A percentile compares a stretch with the other conserved stretches of the same genome.
Evolutionary conservation across 306 rosid genomes (phyloP).

Genomic region (Vigna trinervia): DNA sequence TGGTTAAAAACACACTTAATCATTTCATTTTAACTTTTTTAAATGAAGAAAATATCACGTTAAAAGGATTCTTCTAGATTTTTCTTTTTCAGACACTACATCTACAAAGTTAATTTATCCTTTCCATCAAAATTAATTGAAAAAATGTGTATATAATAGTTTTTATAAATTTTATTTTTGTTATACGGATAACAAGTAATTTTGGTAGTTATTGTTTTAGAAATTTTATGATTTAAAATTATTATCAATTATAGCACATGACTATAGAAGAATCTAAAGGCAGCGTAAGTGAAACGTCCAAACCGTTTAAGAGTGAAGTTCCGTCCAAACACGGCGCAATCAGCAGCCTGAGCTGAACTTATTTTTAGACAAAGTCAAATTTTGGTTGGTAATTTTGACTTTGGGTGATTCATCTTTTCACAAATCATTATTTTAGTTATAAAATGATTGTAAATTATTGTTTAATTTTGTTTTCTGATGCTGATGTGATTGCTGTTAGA

Average conservation of each 20-base stretch:
- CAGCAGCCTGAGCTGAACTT: neutral
- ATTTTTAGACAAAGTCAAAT: conserved; percentile 12
- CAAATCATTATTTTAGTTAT: neutral
- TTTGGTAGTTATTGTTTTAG: no score
- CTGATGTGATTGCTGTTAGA: neutral
- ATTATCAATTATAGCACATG: neutral
- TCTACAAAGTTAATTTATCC: no score
- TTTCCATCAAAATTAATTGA: no score
- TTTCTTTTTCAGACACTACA: no score
- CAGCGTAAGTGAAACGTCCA: neutral
- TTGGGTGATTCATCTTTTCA: neutral
- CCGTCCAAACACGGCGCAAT: conserved; percentile 27
- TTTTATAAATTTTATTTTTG: no score
- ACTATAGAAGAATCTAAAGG: neutral
- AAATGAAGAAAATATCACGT: no score
- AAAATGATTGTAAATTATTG: neutral
- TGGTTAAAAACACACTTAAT: no score
- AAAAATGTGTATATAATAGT: no score
- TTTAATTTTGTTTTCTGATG: neutral
- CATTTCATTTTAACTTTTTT: no score
- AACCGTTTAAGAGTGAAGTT: neutral
- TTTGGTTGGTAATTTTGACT: neutral
- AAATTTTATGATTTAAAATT: no score
- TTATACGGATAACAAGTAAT: no score
- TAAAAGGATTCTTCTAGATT: no score